These are phyloP conservation scores for Phytophthora fragariae DNA, from an alignment of 352 stramenopile species.

Conservation along the genomic window DNA sequence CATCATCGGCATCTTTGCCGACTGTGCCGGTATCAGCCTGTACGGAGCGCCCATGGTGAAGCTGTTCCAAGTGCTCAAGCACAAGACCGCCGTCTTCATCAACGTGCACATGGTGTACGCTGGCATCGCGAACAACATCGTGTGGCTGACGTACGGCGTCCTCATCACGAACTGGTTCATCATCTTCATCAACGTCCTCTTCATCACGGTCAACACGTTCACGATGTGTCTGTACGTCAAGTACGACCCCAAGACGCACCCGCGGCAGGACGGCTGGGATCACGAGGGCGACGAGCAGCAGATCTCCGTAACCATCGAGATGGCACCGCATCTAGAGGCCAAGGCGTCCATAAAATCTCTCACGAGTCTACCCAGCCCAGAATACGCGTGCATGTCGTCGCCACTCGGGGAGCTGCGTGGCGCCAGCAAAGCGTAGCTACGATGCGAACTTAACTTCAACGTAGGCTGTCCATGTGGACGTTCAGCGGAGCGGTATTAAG, in stretches of 20 bases:
- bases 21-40: constrained; percentile 47
- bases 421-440: not conserved
- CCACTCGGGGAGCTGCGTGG: constrained; percentile 15
- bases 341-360: constrained; percentile 31
- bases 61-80: constrained; percentile 48
- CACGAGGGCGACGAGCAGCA: constrained; percentile 3
- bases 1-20: constrained; percentile 36
- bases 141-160: constrained; percentile 49
- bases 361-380: constrained; percentile 30
- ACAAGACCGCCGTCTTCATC: constrained; percentile 56
- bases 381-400: constrained; percentile 28
- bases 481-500: not conserved
- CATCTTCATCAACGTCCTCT: constrained; percentile 44
- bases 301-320: constrained; percentile 28
- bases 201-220: constrained; percentile 42
- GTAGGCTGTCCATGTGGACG: constrained; percentile 14
- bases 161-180: constrained; percentile 51
- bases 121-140: constrained; percentile 52
- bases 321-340: constrained; percentile 14
- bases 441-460: constrained; percentile 26
- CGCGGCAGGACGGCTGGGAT: constrained; percentile 27
- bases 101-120: constrained; percentile 60
- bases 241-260: constrained; percentile 40
- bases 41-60: constrained; percentile 52
- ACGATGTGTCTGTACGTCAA: constrained; percentile 41